A percentile compares a stretch with the other conserved stretches of the same genome.
phyloP scores from a whole-genome alignment of 2,329 filamentous ascomycete species.

The Neoscytalidium dimidiatum region DNA sequence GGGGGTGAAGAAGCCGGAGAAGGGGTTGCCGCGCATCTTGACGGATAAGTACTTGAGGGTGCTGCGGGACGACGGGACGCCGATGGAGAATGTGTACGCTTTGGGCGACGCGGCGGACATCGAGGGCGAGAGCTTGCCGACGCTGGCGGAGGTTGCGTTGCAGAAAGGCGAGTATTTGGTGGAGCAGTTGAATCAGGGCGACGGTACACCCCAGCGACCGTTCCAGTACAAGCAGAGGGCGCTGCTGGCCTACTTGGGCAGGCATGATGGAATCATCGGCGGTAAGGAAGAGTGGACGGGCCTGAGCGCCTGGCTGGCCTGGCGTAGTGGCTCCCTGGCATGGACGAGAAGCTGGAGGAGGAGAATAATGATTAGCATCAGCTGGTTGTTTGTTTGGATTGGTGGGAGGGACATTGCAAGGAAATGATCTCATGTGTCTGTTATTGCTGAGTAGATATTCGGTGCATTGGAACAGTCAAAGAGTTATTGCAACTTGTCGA shows the following conservation, averaged over 20 bases:
- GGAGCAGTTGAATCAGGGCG: conserved; percentile 40
- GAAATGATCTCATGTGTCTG: too few relatives aligned
- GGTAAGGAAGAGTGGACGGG: conserved; percentile 41
- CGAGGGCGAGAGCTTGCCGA: conserved; percentile 37
- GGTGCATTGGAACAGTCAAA: too few relatives aligned
- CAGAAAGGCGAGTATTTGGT: conserved; percentile 43
- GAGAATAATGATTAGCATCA: conserved; percentile 31
- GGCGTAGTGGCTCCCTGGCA: conserved; percentile 41
- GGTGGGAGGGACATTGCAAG: conserved; percentile 15
- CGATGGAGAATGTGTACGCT: conserved; percentile 30
- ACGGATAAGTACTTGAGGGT: conserved; percentile 39
- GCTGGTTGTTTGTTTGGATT: conserved; percentile 9
- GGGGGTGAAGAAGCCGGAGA: conserved; percentile 35
- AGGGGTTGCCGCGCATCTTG: conserved; percentile 37
- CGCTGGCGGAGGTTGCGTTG: conserved; percentile 40
- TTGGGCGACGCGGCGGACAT: conserved; percentile 44
- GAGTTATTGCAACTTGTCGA: too few relatives aligned
- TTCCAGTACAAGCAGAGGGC: conserved; percentile 44
- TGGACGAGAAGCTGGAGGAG: conserved; percentile 39
- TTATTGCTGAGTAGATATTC: too few relatives aligned
- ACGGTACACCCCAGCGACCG: conserved; percentile 44
- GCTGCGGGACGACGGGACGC: conserved; percentile 30
- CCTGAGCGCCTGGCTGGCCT: conserved; percentile 45
- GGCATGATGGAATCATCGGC: conserved; percentile 44
- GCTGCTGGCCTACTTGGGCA: conserved; percentile 45